Evolutionary conservation across 352 stramenopile species (phyloP), one percentile per base, ranked within the genome.

Genomic region (Phytophthora citrophthora): DNA sequence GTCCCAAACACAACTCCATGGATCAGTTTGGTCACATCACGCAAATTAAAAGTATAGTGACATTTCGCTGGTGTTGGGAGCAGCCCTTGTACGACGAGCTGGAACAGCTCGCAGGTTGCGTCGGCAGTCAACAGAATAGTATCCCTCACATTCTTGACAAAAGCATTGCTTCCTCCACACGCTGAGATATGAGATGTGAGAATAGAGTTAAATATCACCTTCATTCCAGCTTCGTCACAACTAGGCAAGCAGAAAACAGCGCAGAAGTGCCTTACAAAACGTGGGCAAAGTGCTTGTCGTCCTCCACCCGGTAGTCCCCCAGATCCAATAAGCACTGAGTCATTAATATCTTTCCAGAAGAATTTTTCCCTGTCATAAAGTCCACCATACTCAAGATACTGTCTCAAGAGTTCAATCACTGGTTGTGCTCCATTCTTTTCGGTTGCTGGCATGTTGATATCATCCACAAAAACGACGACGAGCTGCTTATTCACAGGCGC

Each of bases 121-220:
- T 86, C 74, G 13, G 87, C 89, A 11, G 89, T 77, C 16, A 76
- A 51, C 0, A 78, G 8, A n/a, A 91, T 34, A 16, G 73, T 60
- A 36, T 92, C 82, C 40, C 84, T 89, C 26, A 83, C 67, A 13
- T 29, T 63, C 31, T 93, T 93, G 1, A 49, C 40, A 9, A 88
- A 70, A 8, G 18, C 15, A 23, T 34, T 43, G 16, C 36, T 23
- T 1, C 55, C 56, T 7, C 46, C 26, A 43, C 70, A 70, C 12
- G 45, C 59, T 11, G 61, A 36, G 7, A 92, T 67, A 40, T 80
- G 78, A 6, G 68, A 91, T 3, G 64, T 36, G 29, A 98, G 69
- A 53, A 98, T 97, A 4, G 84, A 76, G 9, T 66, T 68, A 53
- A 98, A 98, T 32, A 98, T 98, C 5, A 81, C 58, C 50, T 88